Percentiles rank a stretch among this genome's conserved stretches.
phyloP scores from a whole-genome alignment of 2,329 filamentous ascomycete species.

The Ophiostoma perfectum region DNA sequence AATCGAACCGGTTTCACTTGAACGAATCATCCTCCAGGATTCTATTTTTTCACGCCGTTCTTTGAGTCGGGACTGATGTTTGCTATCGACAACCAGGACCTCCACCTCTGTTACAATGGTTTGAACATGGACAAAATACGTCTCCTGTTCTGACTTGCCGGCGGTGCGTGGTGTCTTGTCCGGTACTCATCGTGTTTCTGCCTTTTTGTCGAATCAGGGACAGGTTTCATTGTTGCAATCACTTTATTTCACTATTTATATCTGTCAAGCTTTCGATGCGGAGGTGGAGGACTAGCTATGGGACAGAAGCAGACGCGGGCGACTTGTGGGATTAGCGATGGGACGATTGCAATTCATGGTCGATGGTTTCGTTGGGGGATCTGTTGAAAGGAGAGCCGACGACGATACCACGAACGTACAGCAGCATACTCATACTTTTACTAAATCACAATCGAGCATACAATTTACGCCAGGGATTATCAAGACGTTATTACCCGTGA shows the following conservation, averaged over 20 bases:
- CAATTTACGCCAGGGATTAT: not conserved
- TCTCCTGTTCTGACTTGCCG: not conserved
- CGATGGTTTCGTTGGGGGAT: not conserved
- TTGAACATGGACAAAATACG: not conserved
- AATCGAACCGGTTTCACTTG: slow-evolving; percentile 28
- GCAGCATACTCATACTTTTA: slow-evolving; percentile 15
- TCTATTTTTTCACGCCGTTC: not conserved
- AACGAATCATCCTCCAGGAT: not conserved
- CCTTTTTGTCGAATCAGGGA: not conserved
- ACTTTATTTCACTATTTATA: not conserved
- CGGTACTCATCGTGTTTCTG: not conserved
- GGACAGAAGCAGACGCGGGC: not conserved
- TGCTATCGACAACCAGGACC: not conserved
- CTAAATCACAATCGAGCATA: slow-evolving; percentile 15
- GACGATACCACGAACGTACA: slow-evolving; percentile 22
- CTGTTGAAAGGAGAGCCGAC: slow-evolving; percentile 18
- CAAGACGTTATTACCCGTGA: not conserved
- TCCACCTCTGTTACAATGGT: not conserved
- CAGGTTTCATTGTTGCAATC: not conserved
- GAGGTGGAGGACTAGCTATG: not conserved
- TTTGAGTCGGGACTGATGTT: not conserved
- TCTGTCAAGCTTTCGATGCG: not conserved
- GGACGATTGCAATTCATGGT: not conserved
- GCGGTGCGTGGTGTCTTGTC: not conserved
- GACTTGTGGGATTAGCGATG: not conserved